phyloP scores from a whole-genome alignment of 768 basidiomycete species.

The Lentinula aciculospora region DNA sequence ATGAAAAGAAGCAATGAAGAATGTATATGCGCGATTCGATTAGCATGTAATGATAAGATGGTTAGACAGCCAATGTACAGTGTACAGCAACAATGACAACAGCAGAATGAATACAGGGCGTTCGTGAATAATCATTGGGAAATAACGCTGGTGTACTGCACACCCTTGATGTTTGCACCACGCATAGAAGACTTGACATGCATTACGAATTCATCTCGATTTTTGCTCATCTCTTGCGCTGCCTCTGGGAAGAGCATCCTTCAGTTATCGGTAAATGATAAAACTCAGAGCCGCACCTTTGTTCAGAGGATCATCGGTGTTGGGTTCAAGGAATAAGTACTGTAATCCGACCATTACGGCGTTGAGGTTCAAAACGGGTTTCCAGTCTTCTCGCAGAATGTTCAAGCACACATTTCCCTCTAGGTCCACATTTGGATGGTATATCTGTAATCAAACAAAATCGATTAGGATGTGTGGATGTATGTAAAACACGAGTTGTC shows the following conservation, averaged over 20 bases:
- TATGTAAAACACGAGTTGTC: slow-evolving; percentile 8
- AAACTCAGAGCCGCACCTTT: slow-evolving; percentile 61
- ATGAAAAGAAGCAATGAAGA: background rate
- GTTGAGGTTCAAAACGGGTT: slow-evolving; percentile 95
- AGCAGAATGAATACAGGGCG: slow-evolving; percentile 9
- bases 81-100: slow-evolving; percentile 3
- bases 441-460: slow-evolving; percentile 57
- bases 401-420: slow-evolving; percentile 99
- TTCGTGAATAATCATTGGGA: slow-evolving; percentile 23
- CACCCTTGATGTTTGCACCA: slow-evolving; percentile 73
- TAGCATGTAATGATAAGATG: background rate
- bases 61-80: background rate
- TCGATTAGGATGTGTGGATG: background rate
- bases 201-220: slow-evolving; percentile 73
- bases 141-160: slow-evolving; percentile 73
- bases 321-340: slow-evolving; percentile 97
- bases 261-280: background rate
- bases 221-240: slow-evolving; percentile 88
- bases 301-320: slow-evolving; percentile 97
- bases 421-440: slow-evolving; percentile 97
- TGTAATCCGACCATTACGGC: slow-evolving; percentile 98
- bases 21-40: slow-evolving; percentile 16
- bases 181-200: slow-evolving; percentile 89
- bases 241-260: slow-evolving; percentile 60
- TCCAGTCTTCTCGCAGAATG: slow-evolving; percentile 99